phyloP scores from a whole-genome alignment of 1,284 basidiomycete species.

The Anthracocystis walkeri region DNA sequence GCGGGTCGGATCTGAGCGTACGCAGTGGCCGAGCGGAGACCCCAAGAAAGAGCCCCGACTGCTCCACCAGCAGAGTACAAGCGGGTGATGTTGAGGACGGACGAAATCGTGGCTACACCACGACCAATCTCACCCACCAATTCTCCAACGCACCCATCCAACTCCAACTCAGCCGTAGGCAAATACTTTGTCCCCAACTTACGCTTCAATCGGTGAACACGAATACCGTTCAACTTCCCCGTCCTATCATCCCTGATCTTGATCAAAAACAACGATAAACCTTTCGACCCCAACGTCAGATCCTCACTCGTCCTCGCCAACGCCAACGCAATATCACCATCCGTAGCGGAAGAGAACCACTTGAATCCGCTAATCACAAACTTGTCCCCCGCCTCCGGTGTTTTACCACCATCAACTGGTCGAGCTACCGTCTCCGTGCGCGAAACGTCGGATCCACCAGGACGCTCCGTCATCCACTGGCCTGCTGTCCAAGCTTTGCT shows the following conservation, averaged over 20 bases:
- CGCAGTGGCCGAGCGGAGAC: slow-evolving; percentile 46
- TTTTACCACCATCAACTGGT: slow-evolving; percentile 48
- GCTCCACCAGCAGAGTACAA: slow-evolving; percentile 50
- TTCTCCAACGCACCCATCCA: slow-evolving; percentile 77
- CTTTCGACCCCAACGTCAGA: slow-evolving; percentile 64
- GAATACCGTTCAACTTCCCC: slow-evolving; percentile 76
- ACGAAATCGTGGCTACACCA: slow-evolving; percentile 79
- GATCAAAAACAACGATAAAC: slow-evolving; percentile 75
- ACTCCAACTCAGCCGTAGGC: slow-evolving; percentile 81
- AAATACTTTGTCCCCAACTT: slow-evolving; percentile 82
- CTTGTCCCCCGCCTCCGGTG: slow-evolving; percentile 70
- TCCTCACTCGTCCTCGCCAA: slow-evolving; percentile 76
- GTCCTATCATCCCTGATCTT: slow-evolving; percentile 39
- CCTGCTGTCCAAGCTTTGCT: slow-evolving; percentile 78
- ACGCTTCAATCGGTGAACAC: slow-evolving; percentile 79
- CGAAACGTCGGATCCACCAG: slow-evolving; percentile 82
- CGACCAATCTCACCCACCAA: slow-evolving; percentile 76
- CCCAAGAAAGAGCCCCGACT: slow-evolving; percentile 42
- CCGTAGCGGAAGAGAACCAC: slow-evolving; percentile 84
- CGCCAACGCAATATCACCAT: slow-evolving; percentile 79
- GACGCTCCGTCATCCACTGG: slow-evolving; percentile 77
- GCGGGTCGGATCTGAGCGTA: slow-evolving; percentile 69
- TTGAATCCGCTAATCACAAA: slow-evolving; percentile 58
- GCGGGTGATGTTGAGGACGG: slow-evolving; percentile 75
- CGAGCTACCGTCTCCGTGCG: slow-evolving; percentile 79